Evolutionary conservation across 352 stramenopile species (phyloP), one percentile per base, ranked within the genome.

Genomic region (Saprolegnia diclina): DNA sequence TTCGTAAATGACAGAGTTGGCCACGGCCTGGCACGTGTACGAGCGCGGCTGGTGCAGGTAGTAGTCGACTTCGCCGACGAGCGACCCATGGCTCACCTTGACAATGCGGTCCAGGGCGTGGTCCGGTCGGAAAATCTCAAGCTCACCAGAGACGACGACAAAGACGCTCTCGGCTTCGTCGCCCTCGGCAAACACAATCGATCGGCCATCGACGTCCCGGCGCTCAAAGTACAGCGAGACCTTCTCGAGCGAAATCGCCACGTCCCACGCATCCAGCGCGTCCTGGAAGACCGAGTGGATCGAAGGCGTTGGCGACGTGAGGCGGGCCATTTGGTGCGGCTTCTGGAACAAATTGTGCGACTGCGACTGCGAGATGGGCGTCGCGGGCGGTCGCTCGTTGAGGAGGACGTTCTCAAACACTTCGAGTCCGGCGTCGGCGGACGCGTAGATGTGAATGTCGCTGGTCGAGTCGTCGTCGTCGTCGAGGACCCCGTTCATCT

Each of bases 401-500:
- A 66, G 44, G 10, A 66, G 42, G 37, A 66, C 26, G 40, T 66
- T 66, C 29, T 66, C 57, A 21, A 40, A 66, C 6, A 55, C 37
- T 55, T 66, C 57, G 3, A 66, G 40, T 1, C 57, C 57, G 5
- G 57, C 57, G 29, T 66, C 57, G 6, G 50, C 57, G 13, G 57
- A 55, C 44, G 48, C 50, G 44, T 42, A 66, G 22, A 66, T 35
- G 13, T 40, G 21, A 14, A 66, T 55, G 42, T 48, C 42, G 18
- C 13, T 48, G 6, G 16, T 16, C 13, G n/a, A 22, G 26, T 22
- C 29, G 35, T 48, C 55, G 21, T 16, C 38, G 24, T 22, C 57
- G 57, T 42, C 42, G 9, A 66, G 29, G 14, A 89, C 80, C 46
- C 87, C 79, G 63, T 90, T 90, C 9, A 75, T 77, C 35, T 73